Percentiles rank a stretch among this genome's conserved stretches.
These are phyloP conservation scores for Colletotrichum sp. DNA, from an alignment of 2,329 filamentous ascomycete species.

Conservation along the genomic window DNA sequence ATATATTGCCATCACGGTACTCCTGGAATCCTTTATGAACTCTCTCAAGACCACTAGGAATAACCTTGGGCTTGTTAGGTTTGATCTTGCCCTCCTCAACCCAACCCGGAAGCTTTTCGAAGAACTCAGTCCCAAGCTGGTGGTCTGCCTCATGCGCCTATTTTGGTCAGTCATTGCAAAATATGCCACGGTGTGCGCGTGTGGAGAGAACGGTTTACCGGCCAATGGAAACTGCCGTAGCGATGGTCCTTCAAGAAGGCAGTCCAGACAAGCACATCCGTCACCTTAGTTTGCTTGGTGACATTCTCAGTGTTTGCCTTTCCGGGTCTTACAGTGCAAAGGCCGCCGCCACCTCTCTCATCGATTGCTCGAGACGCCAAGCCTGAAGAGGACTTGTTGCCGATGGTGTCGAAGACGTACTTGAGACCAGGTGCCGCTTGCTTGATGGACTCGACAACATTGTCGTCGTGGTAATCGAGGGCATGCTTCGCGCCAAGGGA, in stretches of 20 bases:
- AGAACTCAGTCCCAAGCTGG: constrained; percentile 38
- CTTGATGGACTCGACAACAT: constrained; percentile 39
- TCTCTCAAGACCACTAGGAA: constrained; percentile 33
- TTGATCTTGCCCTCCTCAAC: constrained; percentile 37
- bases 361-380: constrained; percentile 33
- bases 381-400: constrained; percentile 37
- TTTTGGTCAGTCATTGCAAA: not conserved
- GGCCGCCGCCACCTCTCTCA: constrained; percentile 25
- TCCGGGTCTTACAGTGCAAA: constrained; percentile 47
- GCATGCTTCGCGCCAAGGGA: constrained; percentile 35
- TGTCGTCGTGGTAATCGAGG: constrained; percentile 43
- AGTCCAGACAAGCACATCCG: constrained; percentile 47
- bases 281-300: constrained; percentile 34
- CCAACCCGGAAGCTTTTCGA: constrained; percentile 37
- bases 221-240: constrained; percentile 39
- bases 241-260: constrained; percentile 43
- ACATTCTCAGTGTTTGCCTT: constrained; percentile 42
- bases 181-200: rapidly evolving
- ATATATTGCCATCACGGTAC: constrained; percentile 41
- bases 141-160: constrained; percentile 40
- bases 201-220: constrained; percentile 29
- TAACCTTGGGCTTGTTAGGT: constrained; percentile 34
- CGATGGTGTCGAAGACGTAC: constrained; percentile 48
- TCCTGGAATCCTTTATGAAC: constrained; percentile 39
- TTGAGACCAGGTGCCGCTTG: constrained; percentile 32